Evolutionary conservation across 768 basidiomycete genomes (phyloP).

Genomic region (Phlegmacium glaucopus): DNA sequence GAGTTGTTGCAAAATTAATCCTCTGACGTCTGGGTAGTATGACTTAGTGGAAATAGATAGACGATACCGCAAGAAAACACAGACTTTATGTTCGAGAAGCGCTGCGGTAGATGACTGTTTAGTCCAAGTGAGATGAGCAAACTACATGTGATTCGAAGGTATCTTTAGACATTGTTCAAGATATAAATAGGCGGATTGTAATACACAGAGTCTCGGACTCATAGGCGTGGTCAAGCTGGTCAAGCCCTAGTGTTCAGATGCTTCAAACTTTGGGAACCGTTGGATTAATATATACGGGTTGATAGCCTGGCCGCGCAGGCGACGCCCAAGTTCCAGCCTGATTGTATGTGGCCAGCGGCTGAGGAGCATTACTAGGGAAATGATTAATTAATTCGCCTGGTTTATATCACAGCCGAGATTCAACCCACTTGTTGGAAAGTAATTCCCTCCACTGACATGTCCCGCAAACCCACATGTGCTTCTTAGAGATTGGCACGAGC

Average conservation of each 20-base stretch:
- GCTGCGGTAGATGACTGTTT: too few relatives aligned
- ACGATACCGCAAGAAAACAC: too few relatives aligned
- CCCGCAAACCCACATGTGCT: conserved; percentile 65
- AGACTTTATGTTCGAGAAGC: too few relatives aligned
- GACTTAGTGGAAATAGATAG: too few relatives aligned
- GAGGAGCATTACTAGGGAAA: background rate
- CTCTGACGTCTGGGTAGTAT: too few relatives aligned
- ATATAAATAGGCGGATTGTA: background rate
- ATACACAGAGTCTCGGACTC: background rate
- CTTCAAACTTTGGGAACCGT: conserved; percentile 1
- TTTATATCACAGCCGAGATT: conserved; percentile 14
- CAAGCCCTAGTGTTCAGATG: too few relatives aligned
- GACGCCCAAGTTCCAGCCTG: conserved; percentile 13
- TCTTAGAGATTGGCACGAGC: conserved; percentile 59
- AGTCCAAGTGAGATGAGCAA: too few relatives aligned
- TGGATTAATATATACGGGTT: conserved; percentile 34
- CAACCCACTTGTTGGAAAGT: conserved; percentile 48
- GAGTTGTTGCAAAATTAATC: background rate
- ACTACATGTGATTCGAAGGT: too few relatives aligned
- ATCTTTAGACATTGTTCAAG: background rate
- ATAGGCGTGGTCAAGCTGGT: background rate
- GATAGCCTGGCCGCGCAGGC: conserved; percentile 36
- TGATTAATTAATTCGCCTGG: background rate
- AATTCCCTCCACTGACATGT: conserved; percentile 60
- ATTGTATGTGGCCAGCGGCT: background rate